Conservation (phyloP, 2,329 filamentous ascomycete genomes). For the Claviceps monticola region DNA sequence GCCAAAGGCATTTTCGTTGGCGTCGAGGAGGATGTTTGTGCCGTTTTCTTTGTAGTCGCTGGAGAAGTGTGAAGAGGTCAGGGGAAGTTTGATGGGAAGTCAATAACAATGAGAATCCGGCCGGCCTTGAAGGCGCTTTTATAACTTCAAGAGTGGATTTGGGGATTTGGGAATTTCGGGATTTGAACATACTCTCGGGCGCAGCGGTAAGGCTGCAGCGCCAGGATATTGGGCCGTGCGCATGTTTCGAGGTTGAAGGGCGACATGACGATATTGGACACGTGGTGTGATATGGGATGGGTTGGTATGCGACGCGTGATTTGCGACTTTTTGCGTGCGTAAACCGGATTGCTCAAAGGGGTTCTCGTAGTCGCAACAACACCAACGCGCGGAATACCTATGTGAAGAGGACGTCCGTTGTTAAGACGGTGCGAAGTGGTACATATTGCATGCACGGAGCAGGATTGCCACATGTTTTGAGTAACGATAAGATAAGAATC, state of each 20-base stretch:
- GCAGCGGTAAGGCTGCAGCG: slow-evolving; percentile 66
- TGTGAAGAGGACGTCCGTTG: too few species aligned
- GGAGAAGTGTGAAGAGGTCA: slow-evolving; percentile 8
- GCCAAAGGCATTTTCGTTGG: too few species aligned
- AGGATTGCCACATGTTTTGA: too few species aligned
- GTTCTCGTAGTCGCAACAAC: too few species aligned
- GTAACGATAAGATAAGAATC: too few species aligned
- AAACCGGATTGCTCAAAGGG: too few species aligned
- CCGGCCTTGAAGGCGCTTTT: neutral
- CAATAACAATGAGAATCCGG: neutral
- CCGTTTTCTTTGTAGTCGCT: slow-evolving; percentile 99
- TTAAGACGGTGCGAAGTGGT: too few species aligned
- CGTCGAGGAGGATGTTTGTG: slow-evolving; percentile 58
- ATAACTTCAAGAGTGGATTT: neutral
- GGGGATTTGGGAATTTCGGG: slow-evolving; percentile 3
- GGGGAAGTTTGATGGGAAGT: neutral
- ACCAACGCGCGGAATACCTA: too few species aligned
- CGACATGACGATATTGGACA: slow-evolving; percentile 27
- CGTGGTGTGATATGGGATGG: neutral
- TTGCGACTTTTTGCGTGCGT: too few species aligned
- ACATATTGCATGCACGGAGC: too few species aligned
- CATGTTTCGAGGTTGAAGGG: slow-evolving; percentile 62
- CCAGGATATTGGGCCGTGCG: slow-evolving; percentile 62
- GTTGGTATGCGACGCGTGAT: too few species aligned
- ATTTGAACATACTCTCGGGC: slow-evolving; percentile 51